phyloP scores from a whole-genome alignment of 1,139 yeast species.

The Scheffersomyces lignicola region DNA sequence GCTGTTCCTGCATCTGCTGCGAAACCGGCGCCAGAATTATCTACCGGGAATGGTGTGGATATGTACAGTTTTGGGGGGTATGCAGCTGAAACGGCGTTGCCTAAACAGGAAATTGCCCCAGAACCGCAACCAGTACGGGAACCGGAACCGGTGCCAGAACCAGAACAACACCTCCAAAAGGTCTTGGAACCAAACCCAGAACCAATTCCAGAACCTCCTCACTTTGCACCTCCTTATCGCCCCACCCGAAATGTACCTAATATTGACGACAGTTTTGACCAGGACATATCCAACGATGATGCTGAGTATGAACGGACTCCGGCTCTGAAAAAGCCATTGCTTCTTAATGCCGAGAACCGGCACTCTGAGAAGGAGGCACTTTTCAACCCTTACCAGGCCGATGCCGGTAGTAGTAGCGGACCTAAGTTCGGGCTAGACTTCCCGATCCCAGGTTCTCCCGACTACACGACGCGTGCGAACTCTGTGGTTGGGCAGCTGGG shows the following conservation, averaged over 20 bases:
- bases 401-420: slow-evolving; percentile 14
- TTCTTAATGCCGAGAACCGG: slow-evolving; percentile 3
- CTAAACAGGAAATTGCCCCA: slow-evolving; percentile 8
- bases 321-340: slow-evolving; percentile 12
- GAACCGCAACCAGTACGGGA: slow-evolving; percentile 9
- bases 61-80: slow-evolving; percentile 39
- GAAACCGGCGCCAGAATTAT: slow-evolving; percentile 8
- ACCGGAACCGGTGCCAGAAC: slow-evolving; percentile 1
- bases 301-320: slow-evolving; percentile 18
- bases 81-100: slow-evolving; percentile 6
- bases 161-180: too few species aligned
- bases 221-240: slow-evolving; percentile 5
- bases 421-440: slow-evolving; percentile 31
- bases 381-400: slow-evolving; percentile 29
- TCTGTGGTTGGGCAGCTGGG: slow-evolving; percentile 39
- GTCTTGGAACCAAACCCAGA: too few species aligned
- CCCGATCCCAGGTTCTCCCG: slow-evolving; percentile 52
- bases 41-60: slow-evolving; percentile 20
- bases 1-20: slow-evolving; percentile 14
- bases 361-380: slow-evolving; percentile 17
- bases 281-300: slow-evolving; percentile 5
- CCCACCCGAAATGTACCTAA: slow-evolving; percentile 14
- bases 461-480: slow-evolving; percentile 45
- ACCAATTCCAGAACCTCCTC: neutral
- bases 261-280: slow-evolving; percentile 35